Evolutionary conservation across 1,284 basidiomycete genomes (phyloP).

Genomic region (Pisolithus thermaeus): DNA sequence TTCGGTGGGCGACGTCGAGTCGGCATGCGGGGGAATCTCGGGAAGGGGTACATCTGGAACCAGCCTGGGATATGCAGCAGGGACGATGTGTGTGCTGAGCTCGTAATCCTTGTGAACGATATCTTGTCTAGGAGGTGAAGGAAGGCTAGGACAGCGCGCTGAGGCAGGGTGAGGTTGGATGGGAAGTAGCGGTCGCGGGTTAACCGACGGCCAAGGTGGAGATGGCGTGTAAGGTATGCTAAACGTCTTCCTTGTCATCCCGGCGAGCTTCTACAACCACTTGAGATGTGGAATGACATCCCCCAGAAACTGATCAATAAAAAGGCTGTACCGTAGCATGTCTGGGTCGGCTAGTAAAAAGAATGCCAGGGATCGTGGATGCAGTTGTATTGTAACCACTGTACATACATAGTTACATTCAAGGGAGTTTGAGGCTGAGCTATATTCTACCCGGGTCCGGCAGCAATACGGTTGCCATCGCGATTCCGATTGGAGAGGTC

Average conservation of each 20-base stretch:
- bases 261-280: too few species aligned
- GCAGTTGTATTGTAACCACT: slow-evolving; percentile 48
- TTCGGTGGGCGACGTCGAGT: slow-evolving; percentile 21
- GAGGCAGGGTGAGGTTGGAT: slow-evolving; percentile 9
- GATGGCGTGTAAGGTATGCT: slow-evolving; percentile 18
- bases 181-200: slow-evolving; percentile 17
- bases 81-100: slow-evolving; percentile 64
- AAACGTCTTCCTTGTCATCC: slow-evolving; percentile 2
- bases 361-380: slow-evolving; percentile 30
- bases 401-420: too few species aligned
- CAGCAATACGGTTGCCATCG: slow-evolving; percentile 14
- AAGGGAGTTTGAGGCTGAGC: too few species aligned
- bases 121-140: slow-evolving; percentile 14
- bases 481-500: slow-evolving; percentile 1
- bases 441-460: too few species aligned
- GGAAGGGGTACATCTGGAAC: slow-evolving; percentile 42
- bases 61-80: slow-evolving; percentile 61
- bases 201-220: slow-evolving; percentile 15
- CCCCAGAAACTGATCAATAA: too few species aligned
- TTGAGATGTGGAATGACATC: too few species aligned
- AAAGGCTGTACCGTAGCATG: too few species aligned
- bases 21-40: slow-evolving; percentile 13
- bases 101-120: slow-evolving; percentile 30
- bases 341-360: too few species aligned
- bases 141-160: slow-evolving; percentile 13